Evolutionary conservation across 192 early-diverging fungal species (phyloP).

Genomic region (Podila verticillata): DNA sequence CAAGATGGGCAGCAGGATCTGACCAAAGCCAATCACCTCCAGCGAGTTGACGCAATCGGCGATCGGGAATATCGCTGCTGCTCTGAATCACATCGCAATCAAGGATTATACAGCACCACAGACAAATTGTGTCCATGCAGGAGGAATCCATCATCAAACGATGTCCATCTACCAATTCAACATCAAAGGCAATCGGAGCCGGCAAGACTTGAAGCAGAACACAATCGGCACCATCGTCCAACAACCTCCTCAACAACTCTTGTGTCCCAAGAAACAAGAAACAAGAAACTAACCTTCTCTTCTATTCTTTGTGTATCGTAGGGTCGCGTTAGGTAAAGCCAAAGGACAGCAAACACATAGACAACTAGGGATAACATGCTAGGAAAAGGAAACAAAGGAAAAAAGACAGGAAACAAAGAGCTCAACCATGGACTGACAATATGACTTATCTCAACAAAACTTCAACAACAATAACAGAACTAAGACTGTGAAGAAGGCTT

Average conservation of each 20-base stretch:
- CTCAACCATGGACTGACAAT: neutral
- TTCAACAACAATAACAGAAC: conserved; percentile 65
- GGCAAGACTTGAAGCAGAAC: too few species aligned
- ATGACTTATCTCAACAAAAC: neutral
- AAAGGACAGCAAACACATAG: neutral
- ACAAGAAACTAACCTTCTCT: neutral
- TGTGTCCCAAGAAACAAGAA: neutral
- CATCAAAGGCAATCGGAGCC: neutral
- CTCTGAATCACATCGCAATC: too few species aligned
- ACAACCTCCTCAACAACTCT: too few species aligned
- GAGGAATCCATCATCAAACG: conserved; percentile 2
- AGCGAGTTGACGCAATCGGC: too few species aligned
- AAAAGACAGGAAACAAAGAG: neutral
- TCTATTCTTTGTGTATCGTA: neutral
- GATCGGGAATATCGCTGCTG: too few species aligned
- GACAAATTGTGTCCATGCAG: neutral
- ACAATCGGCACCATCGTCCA: too few species aligned
- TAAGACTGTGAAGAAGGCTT: conserved; percentile 99
- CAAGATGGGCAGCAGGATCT: too few species aligned
- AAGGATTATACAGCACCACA: neutral
- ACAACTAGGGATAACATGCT: neutral
- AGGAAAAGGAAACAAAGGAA: neutral
- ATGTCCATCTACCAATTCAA: conserved; percentile 2
- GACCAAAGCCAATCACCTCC: too few species aligned
- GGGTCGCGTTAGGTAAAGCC: conserved; percentile 3